Evolutionary conservation across 78 protist genomes (phyloP), one percentile per base, ranked within the genome.

Genomic region (Dictyostelium citrinum): DNA sequence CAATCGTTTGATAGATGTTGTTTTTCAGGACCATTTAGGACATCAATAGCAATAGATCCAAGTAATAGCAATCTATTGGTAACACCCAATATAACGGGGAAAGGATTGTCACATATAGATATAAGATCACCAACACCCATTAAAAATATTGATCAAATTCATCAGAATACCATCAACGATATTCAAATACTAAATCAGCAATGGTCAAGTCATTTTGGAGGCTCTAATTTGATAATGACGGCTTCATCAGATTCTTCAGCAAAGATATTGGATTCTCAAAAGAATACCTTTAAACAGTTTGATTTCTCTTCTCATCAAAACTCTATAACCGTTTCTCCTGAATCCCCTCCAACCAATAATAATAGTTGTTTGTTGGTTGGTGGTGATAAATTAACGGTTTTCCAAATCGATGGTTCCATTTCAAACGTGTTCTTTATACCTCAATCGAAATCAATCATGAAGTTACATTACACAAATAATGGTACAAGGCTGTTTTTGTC

Each of bases 1-100:
- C 93, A 88, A 67, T 67, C 84, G 10, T 14, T 78, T 33, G 93
- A 88, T 49, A 88, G 49, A 35, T 88, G 93, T 88, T 75, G 83
- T 41, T 51, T 24, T 75, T 51, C 85, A 43, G 49, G 70, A 1
- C n/a, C 70, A 14, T 61, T 20, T 51, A 58, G 81, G 49, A 74
- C 78, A 64, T 55, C 84, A 3, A 88, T 88, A 43, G 93, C 84
- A 39, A 58, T 78, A 2, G 84, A 88, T 27, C 83, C 91, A 75
- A 20, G 16, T 10, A 46, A 78, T 68, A 11, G 35, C 3, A 78
- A 78, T 79, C 12, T 39, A 39, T n/a, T 88, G 22, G 71, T 88
- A 61, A 12, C 49, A 20, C 85, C 93, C 6, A 88, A 88, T 67
- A 16, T 27, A 10, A 67, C 43, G 20, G 93, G 93, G 22, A 76